A percentile compares a stretch with the other conserved stretches of the same genome.
These are phyloP conservation scores for Magnusiomyces magnusii DNA, from an alignment of 1,139 yeast species.

Conservation along the genomic window DNA sequence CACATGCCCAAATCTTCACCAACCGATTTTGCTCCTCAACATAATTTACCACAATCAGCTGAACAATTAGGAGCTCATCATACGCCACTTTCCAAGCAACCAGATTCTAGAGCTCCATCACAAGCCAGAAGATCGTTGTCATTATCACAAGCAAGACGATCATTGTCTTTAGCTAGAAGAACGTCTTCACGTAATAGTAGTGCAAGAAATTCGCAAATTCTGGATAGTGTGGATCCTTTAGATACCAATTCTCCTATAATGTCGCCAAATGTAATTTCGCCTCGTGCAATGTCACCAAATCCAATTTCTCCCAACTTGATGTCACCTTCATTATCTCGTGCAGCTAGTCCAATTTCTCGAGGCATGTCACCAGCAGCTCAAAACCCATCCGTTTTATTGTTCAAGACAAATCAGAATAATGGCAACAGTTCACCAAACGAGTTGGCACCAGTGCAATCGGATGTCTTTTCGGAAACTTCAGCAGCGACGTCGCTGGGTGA, in stretches of 20 bases:
- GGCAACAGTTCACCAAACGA: neutral
- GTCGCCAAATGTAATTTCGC: neutral
- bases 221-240: neutral
- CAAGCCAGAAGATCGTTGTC: too few relatives aligned
- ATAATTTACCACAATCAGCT: slow-evolving; percentile 10
- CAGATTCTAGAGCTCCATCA: neutral
- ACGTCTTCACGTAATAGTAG: neutral
- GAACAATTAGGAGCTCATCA: neutral
- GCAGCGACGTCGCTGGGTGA: slow-evolving; percentile 30
- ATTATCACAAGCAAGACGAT: too few relatives aligned
- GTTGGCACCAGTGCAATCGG: neutral
- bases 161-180: too few relatives aligned
- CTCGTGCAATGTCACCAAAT: neutral
- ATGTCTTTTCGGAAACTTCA: slow-evolving; percentile 26
- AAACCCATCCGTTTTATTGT: neutral
- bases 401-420: neutral
- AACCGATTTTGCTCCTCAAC: slow-evolving; percentile 25
- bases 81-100: neutral
- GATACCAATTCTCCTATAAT: neutral
- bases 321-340: neutral
- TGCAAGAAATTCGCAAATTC: neutral
- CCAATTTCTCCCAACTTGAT: neutral
- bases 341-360: slow-evolving; percentile 36
- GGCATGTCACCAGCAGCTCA: slow-evolving; percentile 44
- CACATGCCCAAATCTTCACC: slow-evolving; percentile 20